A percentile compares a stretch with the other conserved stretches of the same genome.
Evolutionary conservation across 768 basidiomycete genomes (phyloP).

Genomic region (Peribolospora baueri): DNA sequence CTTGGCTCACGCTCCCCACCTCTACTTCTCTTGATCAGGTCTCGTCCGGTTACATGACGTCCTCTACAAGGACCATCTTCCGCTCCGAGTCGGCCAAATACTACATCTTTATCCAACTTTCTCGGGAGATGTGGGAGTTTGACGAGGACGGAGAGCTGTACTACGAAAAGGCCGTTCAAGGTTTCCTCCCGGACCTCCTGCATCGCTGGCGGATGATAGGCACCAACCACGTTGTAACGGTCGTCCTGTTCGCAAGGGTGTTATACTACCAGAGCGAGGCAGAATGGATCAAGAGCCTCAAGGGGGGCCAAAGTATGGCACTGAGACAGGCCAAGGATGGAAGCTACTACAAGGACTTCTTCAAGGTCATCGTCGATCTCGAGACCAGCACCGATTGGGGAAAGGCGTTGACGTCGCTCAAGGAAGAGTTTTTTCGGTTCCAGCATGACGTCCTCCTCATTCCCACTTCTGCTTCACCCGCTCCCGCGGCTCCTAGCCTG

Average conservation of each 20-base stretch:
- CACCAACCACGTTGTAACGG: conserved; percentile 79
- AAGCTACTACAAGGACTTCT: conserved; percentile 45
- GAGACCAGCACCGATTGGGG: conserved; percentile 75
- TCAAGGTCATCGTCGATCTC: conserved; percentile 79
- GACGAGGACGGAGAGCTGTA: conserved; percentile 48
- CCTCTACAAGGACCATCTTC: conserved; percentile 66
- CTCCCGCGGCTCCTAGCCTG: conserved; percentile 7
- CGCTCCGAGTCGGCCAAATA: conserved; percentile 74
- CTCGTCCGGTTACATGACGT: conserved; percentile 54
- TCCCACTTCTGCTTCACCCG: conserved; percentile 1
- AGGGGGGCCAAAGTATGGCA: conserved; percentile 18
- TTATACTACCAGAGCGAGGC: conserved; percentile 47
- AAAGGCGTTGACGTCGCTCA: conserved; percentile 58
- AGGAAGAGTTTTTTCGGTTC: conserved; percentile 41
- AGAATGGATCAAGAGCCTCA: conserved; percentile 32
- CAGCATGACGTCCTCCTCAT: conserved; percentile 51
- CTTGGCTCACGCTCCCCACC: not conserved
- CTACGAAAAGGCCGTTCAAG: conserved; percentile 91
- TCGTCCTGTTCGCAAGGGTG: conserved; percentile 81
- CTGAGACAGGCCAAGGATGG: conserved; percentile 50
- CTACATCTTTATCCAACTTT: conserved; percentile 89
- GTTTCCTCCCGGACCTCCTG: conserved; percentile 77
- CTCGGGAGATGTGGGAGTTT: conserved; percentile 89
- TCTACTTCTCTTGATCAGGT: conserved; percentile 26
- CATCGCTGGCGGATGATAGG: conserved; percentile 36